Conservation (phyloP, 139 green algal genomes). For the Edaphochlamys debaryana region DNA sequence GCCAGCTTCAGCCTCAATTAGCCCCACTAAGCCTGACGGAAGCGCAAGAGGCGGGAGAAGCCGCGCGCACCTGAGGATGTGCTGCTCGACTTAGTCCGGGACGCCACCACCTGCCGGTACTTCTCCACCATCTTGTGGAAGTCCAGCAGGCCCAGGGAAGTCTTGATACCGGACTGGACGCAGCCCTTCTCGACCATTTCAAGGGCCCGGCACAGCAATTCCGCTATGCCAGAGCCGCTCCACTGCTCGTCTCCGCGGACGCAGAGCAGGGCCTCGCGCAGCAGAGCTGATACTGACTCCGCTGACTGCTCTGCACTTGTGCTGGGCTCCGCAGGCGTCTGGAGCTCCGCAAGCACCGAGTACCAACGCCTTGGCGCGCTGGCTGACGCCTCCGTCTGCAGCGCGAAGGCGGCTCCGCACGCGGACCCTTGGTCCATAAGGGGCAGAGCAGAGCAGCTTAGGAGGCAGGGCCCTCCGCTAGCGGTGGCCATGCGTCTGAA, state of each 20-base stretch:
- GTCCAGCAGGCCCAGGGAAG: slow-evolving; percentile 26
- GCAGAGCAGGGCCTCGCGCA: slow-evolving; percentile 29
- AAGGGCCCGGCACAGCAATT: slow-evolving; percentile 16
- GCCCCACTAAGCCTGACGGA: no score
- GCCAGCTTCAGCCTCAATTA: no score
- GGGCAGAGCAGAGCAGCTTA: no score
- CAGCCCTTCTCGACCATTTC: slow-evolving; percentile 10
- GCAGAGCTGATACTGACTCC: neutral
- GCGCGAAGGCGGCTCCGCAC: no score
- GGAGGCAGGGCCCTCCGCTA: no score
- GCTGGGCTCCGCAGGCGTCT: no score
- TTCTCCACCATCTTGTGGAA: slow-evolving; percentile 48
- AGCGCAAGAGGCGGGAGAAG: no score
- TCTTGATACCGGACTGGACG: slow-evolving; percentile 18
- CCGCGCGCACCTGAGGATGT: slow-evolving; percentile 17
- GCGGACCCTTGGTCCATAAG: no score
- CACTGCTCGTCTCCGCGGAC: slow-evolving; percentile 38
- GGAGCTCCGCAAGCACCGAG: no score
- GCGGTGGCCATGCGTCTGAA: no score
- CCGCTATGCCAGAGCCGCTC: slow-evolving; percentile 34
- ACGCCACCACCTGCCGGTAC: slow-evolving; percentile 35
- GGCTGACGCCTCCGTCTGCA: no score
- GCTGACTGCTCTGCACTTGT: neutral
- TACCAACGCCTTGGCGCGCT: no score
- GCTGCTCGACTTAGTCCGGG: slow-evolving; percentile 20